Percentiles rank a stretch among this genome's conserved stretches.
phyloP scores from a whole-genome alignment of 257 asterid genomes.

The Solanum bukasovii region DNA sequence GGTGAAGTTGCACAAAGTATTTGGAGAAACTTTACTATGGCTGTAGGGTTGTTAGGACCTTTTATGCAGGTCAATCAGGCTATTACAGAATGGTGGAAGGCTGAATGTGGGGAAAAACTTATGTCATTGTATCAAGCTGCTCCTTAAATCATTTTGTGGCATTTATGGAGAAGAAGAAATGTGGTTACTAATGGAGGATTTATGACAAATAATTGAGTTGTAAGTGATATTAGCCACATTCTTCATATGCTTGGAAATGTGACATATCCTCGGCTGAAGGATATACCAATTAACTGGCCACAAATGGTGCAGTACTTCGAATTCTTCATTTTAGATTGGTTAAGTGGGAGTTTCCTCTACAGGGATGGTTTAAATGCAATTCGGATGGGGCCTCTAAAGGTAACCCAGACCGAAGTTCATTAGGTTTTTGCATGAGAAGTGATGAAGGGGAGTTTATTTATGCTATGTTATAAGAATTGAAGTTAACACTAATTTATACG shows the following conservation, averaged over 20 bases:
- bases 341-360: not conserved
- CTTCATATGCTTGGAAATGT: not conserved
- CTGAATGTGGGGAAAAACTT: not conserved
- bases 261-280: not conserved
- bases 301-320: not conserved
- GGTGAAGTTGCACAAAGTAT: not conserved
- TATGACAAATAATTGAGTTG: not conserved
- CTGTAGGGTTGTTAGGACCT: not conserved
- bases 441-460: not conserved
- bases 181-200: not conserved
- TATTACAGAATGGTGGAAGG: not conserved
- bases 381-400: not conserved
- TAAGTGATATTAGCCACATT: not conserved
- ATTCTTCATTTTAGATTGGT: not conserved
- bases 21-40: not conserved
- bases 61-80: not conserved
- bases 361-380: not conserved
- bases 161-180: not conserved
- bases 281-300: not conserved
- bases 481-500: too few species aligned
- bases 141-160: not conserved
- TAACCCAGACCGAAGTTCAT: not conserved
- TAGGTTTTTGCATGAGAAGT: not conserved
- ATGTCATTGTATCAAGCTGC: not conserved
- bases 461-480: not conserved